Percentiles rank a stretch among this genome's conserved stretches.
Evolutionary conservation across 306 rosid genomes (phyloP).

Genomic region (Vigna angularis): DNA sequence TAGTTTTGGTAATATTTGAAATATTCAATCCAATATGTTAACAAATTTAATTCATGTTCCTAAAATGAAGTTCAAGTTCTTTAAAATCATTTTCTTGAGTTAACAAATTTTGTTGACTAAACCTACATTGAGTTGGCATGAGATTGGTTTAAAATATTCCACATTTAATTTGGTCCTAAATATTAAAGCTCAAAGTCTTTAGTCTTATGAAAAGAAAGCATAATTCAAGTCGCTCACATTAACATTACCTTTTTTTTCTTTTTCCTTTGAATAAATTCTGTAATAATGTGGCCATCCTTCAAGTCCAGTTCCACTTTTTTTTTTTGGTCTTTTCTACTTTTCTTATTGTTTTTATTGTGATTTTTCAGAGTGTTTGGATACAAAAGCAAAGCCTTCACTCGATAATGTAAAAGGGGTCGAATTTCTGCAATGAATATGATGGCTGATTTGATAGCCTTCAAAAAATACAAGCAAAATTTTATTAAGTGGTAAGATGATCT

Average conservation of each 20-base stretch:
- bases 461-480: not conserved
- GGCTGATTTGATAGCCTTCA: not conserved
- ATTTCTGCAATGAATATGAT: not conserved
- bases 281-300: not conserved
- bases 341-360: not conserved
- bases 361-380: not conserved
- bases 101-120: too few species aligned
- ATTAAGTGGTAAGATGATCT: not conserved
- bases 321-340: not conserved
- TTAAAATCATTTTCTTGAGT: too few species aligned
- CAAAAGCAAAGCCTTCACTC: not conserved
- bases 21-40: too few species aligned
- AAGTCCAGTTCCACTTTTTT: not conserved
- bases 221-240: not conserved
- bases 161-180: too few species aligned
- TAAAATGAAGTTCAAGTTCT: too few species aligned
- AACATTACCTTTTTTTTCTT: not conserved
- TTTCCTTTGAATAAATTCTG: constrained; percentile 34
- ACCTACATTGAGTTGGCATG: too few species aligned
- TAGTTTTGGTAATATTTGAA: too few species aligned
- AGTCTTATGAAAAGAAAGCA: not conserved
- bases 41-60: too few species aligned
- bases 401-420: not conserved
- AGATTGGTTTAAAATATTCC: too few species aligned
- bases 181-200: too few species aligned